Evolutionary conservation across 1,139 yeast species (phyloP).

Genomic region (Arxiozyma slooffiae): DNA sequence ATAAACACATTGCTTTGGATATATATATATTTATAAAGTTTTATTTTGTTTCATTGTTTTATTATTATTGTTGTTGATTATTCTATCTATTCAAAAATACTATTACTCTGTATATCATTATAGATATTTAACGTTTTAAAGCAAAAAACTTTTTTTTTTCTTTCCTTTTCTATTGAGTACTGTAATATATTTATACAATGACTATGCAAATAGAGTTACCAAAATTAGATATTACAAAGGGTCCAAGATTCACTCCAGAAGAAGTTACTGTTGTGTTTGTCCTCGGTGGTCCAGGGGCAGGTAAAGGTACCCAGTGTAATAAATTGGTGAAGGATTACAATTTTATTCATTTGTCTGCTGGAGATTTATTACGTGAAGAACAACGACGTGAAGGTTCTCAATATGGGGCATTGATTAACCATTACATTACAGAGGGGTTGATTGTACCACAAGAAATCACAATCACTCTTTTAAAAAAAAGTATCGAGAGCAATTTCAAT

Average conservation of each 20-base stretch:
- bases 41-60: too few relatives aligned
- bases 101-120: neutral
- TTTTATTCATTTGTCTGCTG: constrained; percentile 86
- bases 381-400: constrained; percentile 74
- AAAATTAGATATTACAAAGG: constrained; percentile 4
- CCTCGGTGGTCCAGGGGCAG: constrained; percentile 80
- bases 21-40: too few relatives aligned
- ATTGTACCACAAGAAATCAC: constrained; percentile 97
- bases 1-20: too few relatives aligned
- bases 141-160: too few relatives aligned
- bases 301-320: constrained; percentile 94
- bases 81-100: too few relatives aligned
- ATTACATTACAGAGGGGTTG: constrained; percentile 73
- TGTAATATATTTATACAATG: too few relatives aligned
- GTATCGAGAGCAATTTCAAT: constrained; percentile 47
- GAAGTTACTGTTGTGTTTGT: constrained; percentile 77
- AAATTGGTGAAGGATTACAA: constrained; percentile 70
- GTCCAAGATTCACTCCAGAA: constrained; percentile 46
- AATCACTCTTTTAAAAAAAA: constrained; percentile 68
- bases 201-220: constrained; percentile 3
- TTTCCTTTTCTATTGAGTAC: too few relatives aligned
- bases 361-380: constrained; percentile 88
- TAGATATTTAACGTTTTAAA: too few relatives aligned
- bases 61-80: too few relatives aligned
- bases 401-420: constrained; percentile 77